These are phyloP conservation scores for Auxenochlorella pyrenoidosa DNA, from an alignment of 139 green algal species.

Conservation along the genomic window DNA sequence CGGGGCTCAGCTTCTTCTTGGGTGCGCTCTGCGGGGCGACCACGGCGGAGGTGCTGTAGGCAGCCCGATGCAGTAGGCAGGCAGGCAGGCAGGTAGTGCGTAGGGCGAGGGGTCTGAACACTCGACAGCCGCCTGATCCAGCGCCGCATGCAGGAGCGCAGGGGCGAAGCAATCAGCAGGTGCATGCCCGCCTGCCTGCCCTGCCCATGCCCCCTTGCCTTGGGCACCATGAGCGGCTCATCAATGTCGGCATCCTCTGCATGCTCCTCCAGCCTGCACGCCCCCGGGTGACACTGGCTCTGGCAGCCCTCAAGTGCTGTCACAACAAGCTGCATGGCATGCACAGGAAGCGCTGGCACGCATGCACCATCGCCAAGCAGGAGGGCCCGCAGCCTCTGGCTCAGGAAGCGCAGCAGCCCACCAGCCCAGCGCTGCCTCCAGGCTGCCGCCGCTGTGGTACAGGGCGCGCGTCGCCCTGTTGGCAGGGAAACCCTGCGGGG, in stretches of 20 bases:
- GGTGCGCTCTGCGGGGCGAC: constrained; percentile 13
- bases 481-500: constrained; percentile 64
- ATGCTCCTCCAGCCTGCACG: constrained; percentile 47
- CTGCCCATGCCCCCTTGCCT: constrained; percentile 10
- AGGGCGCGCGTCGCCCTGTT: constrained; percentile 61
- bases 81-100: too few species aligned
- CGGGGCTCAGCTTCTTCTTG: constrained; percentile 78
- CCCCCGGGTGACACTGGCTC: constrained; percentile 47
- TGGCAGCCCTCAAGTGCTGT: neutral
- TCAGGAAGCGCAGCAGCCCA: neutral
- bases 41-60: neutral
- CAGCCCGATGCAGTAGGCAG: neutral
- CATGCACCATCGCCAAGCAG: too few species aligned
- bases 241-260: constrained; percentile 76
- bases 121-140: too few species aligned
- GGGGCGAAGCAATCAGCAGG: too few species aligned
- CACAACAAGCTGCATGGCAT: too few species aligned
- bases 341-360: too few species aligned
- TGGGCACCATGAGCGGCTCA: constrained; percentile 78
- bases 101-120: too few species aligned
- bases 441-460: constrained; percentile 64
- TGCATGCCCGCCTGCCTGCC: too few species aligned
- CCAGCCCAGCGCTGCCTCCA: constrained; percentile 67
- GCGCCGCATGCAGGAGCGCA: too few species aligned
- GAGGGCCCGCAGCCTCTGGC: too few species aligned